A percentile compares a stretch with the other conserved stretches of the same genome.
These are phyloP conservation scores for Erigeron canadensis DNA, from an alignment of 129 eudicot species.

Conservation along the genomic window DNA sequence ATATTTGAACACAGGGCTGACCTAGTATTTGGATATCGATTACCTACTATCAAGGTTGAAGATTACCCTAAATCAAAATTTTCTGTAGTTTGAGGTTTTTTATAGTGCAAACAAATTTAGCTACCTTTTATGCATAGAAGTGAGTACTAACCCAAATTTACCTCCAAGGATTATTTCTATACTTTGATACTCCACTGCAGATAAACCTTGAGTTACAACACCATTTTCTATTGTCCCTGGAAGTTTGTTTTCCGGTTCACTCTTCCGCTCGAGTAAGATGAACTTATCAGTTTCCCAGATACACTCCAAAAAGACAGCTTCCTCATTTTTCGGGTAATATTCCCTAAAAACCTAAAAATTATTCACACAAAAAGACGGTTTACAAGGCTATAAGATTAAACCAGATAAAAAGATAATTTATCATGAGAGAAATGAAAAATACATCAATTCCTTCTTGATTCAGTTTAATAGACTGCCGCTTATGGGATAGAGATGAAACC, in stretches of 20 bases:
- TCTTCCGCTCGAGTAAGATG: conserved; percentile 49
- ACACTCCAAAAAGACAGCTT: conserved; percentile 51
- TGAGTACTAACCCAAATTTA: conserved; percentile 23
- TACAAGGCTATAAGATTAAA: background rate
- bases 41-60: no score
- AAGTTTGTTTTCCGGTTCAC: conserved; percentile 27
- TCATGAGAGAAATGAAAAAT: conserved; percentile 4
- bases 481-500: conserved; percentile 61
- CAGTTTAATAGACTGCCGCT: conserved; percentile 56
- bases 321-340: conserved; percentile 60
- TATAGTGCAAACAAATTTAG: background rate
- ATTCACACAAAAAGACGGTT: background rate
- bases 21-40: no score
- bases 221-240: conserved; percentile 34
- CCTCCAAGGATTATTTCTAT: conserved; percentile 69
- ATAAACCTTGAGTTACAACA: conserved; percentile 29
- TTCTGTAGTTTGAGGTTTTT: no score
- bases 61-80: no score
- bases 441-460: conserved; percentile 85
- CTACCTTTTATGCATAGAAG: background rate
- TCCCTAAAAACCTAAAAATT: conserved; percentile 68
- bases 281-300: conserved; percentile 75
- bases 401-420: background rate
- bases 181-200: conserved; percentile 51
- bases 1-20: no score